Evolutionary conservation across 139 green algal genomes (phyloP), one percentile per base, ranked within the genome.

Genomic region (Penium margaritaceum): DNA sequence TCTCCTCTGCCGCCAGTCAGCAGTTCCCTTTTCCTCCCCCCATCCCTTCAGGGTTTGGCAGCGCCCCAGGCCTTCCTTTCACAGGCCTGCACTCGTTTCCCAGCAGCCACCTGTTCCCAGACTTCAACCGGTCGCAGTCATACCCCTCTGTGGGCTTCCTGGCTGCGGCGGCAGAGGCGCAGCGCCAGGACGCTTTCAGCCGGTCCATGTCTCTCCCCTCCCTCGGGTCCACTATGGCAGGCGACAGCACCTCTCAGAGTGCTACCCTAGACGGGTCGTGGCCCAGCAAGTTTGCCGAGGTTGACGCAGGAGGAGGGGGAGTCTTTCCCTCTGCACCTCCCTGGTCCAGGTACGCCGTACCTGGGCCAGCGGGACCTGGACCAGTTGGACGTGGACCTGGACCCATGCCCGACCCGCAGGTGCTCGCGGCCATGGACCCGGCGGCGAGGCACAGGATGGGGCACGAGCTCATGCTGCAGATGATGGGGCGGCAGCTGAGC

Each of bases 61-160:
- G n/a, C n/a, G n/a, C n/a, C n/a, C n/a, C n/a, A n/a, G n/a, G n/a
- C n/a, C n/a, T n/a, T n/a, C n/a, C n/a, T n/a, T n/a, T n/a, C n/a
- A n/a, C n/a, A n/a, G n/a, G 46, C 46, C 46, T 57, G 19, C 46
- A 21, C 46, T 21, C 24, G 19, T 7, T 57, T 21, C 46, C 46
- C 46, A 29, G n/a, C 46, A 19, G 46, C 46, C 51, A 60, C 51
- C 24, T n/a, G 4, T 60, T 60, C 15, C 51, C 30, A n/a, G 51
- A 60, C 51, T 24, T 60, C 51, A 60, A 60, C 17, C 51, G 51
- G 24, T 60, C 51, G 51, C 51, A 60, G 24, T 60, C 51, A n/a
- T 60, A 60, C 51, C 51, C 51, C 51, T n/a, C 51, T 15, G 51
- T 60, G 12, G 24, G 30, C 51, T n/a, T 60, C 9, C 24, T 60